These are phyloP conservation scores for Keithomyces neogunnii DNA, from an alignment of 2,329 filamentous ascomycete genomes.

Conservation along the genomic window DNA sequence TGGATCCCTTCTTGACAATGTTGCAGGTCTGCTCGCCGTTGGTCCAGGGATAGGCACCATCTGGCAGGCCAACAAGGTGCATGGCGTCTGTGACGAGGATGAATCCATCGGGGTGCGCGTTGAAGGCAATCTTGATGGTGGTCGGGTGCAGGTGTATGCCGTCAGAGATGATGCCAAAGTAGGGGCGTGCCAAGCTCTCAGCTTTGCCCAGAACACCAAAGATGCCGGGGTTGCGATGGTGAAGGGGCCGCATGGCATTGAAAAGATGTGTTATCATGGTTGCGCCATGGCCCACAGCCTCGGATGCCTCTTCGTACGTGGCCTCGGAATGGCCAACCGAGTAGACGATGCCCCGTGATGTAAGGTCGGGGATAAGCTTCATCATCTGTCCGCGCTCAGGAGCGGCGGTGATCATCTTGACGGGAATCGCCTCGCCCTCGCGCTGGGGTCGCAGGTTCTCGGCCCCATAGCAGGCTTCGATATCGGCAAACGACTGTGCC, in stretches of 20 bases:
- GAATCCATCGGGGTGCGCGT: conserved; percentile 74
- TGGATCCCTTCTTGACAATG: conserved; percentile 62
- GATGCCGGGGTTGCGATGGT: conserved; percentile 84
- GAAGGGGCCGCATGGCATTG: conserved; percentile 86
- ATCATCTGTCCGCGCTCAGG: conserved; percentile 71
- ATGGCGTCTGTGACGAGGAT: conserved; percentile 91
- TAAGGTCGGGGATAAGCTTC: conserved; percentile 58
- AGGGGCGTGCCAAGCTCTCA: conserved; percentile 54
- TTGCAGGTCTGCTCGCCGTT: conserved; percentile 54
- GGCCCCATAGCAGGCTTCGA: conserved; percentile 64
- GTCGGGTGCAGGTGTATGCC: conserved; percentile 86
- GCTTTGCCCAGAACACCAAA: conserved; percentile 74
- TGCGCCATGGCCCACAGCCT: conserved; percentile 64
- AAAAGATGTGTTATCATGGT: conserved; percentile 91
- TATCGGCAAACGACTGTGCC: conserved; percentile 54
- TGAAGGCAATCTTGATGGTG: conserved; percentile 81
- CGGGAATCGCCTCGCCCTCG: conserved; percentile 30
- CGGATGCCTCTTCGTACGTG: conserved; percentile 71
- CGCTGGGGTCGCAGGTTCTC: conserved; percentile 48
- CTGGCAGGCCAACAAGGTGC: conserved; percentile 74
- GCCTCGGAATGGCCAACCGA: conserved; percentile 83
- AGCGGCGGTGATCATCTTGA: conserved; percentile 80
- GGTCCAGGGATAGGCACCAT: conserved; percentile 79
- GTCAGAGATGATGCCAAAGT: conserved; percentile 83
- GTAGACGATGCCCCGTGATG: conserved; percentile 59